These are phyloP conservation scores for Acidomyces sp. DNA, from an alignment of 495 filamentous ascomycete species.

Conservation along the genomic window DNA sequence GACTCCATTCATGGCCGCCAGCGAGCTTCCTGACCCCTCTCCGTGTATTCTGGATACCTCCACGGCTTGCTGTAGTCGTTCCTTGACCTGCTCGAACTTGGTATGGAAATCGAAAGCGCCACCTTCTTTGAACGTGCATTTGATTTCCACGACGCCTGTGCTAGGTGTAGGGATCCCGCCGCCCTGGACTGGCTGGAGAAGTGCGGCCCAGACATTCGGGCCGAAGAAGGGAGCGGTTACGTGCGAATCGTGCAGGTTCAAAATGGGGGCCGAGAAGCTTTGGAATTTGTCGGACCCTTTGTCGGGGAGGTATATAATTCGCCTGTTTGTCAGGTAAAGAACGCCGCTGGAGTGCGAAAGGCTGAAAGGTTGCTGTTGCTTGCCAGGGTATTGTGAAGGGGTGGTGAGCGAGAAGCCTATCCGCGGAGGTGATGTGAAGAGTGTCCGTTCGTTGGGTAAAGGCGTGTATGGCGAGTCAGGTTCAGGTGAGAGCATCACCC, in stretches of 20 bases:
- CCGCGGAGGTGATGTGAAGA: constrained; percentile 61
- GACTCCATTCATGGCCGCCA: constrained; percentile 36
- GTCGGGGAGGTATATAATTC: constrained; percentile 79
- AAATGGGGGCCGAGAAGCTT: constrained; percentile 79
- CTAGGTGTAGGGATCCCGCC: constrained; percentile 69
- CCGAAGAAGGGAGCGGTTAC: constrained; percentile 89
- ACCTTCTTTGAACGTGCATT: constrained; percentile 85
- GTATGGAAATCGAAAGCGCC: constrained; percentile 85
- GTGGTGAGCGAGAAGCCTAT: constrained; percentile 51
- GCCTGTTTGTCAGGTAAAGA: constrained; percentile 78
- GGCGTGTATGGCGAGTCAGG: constrained; percentile 43
- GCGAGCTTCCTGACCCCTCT: constrained; percentile 26
- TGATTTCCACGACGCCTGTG: constrained; percentile 58
- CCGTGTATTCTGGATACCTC: constrained; percentile 48
- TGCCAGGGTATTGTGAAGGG: constrained; percentile 43
- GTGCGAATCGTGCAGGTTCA: constrained; percentile 76
- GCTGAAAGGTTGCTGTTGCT: constrained; percentile 42
- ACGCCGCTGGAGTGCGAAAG: constrained; percentile 46
- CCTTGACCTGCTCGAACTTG: constrained; percentile 72
- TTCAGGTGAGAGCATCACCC: constrained; percentile 63
- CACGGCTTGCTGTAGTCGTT: constrained; percentile 63
- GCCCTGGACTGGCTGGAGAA: constrained; percentile 63
- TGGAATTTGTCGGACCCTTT: constrained; percentile 54
- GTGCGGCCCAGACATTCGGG: constrained; percentile 80
- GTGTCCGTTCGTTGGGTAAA: constrained; percentile 53